Evolutionary conservation across 495 filamentous ascomycete species (phyloP), one percentile per base, ranked within the genome.

Genomic region (Echria macrotheca): DNA sequence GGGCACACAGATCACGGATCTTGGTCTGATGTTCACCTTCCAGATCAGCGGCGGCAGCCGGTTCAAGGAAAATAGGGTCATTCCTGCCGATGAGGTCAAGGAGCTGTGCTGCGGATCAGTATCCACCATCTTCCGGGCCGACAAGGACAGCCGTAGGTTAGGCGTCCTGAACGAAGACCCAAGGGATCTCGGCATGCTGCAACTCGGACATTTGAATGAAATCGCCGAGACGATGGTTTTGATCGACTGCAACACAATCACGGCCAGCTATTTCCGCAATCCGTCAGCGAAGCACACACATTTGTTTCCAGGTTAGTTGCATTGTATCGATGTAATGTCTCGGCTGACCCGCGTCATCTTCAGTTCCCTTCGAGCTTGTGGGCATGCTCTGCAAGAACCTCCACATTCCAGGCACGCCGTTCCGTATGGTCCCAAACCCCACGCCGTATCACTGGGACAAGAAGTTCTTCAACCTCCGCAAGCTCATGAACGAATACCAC

Each of bases 331-430:
- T n/a, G n/a, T n/a, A n/a, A n/a, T n/a, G n/a, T n/a, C n/a, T n/a
- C n/a, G n/a, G n/a, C n/a, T n/a, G n/a, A n/a, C n/a, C n/a, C n/a
- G n/a, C n/a, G n/a, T n/a, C n/a, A n/a, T n/a, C n/a, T 31, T 3
- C 53, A 77, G 73, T 76, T 1, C 62, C 73, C 3, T 76, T 78
- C 29, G 74, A 78, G 49, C 55, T 78, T 8, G 54, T 78, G 24
- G 74, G 72, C 11, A 78, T 78, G 74, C 58, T 78, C 4, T 67
- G 69, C 41, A 67, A 69, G n/a, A 65, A 62, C 2, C 53, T 74
- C 7, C 69, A 73, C 15, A 66, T 74, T 19, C 52, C 55, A 1
- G 60, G 64, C 11, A 70, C 60, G 32, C 66, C 54, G 40, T 75
- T 69, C 45, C 66, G 71, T 8, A 69, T 70, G 60, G 58, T 78